Percentiles rank a stretch among this genome's conserved stretches.
These are phyloP conservation scores for Ogataea polymorpha DNA, from an alignment of 805 yeast species.

Conservation along the genomic window DNA sequence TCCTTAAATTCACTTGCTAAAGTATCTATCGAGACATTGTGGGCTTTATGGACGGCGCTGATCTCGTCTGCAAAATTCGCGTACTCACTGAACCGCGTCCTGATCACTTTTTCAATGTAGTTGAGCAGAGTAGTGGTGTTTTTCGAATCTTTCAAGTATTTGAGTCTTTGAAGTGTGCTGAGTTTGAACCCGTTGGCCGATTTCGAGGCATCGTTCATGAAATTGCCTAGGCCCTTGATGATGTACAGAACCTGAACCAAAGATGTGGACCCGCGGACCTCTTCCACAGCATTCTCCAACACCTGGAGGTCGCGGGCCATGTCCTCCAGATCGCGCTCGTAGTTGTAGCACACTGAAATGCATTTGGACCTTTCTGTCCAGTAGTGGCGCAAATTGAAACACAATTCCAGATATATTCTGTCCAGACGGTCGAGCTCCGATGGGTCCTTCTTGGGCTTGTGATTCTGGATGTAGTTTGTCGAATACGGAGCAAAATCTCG, in stretches of 20 bases:
- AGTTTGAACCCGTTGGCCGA: constrained; percentile 69
- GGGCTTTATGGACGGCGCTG: constrained; percentile 46
- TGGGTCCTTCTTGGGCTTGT: constrained; percentile 52
- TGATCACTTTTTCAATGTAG: constrained; percentile 66
- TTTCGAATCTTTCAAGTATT: constrained; percentile 68
- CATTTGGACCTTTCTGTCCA: constrained; percentile 75
- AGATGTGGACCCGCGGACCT: constrained; percentile 49
- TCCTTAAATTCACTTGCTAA: constrained; percentile 58
- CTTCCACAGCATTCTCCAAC: constrained; percentile 57
- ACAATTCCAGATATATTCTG: constrained; percentile 62
- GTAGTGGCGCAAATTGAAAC: constrained; percentile 63
- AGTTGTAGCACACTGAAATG: constrained; percentile 49
- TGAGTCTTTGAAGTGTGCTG: constrained; percentile 63
- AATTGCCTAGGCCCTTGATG: constrained; percentile 72
- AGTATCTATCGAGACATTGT: constrained; percentile 62
- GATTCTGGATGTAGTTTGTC: constrained; percentile 40
- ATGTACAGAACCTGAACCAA: constrained; percentile 60
- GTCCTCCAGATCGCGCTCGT: constrained; percentile 65
- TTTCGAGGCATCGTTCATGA: constrained; percentile 70
- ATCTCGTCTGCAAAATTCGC: constrained; percentile 62
- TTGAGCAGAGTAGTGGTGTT: constrained; percentile 71
- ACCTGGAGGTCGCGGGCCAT: constrained; percentile 50
- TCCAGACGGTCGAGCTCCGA: constrained; percentile 64
- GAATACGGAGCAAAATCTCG: constrained; percentile 64
- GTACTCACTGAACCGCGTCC: constrained; percentile 63